Base-by-base conservation (phyloP, 805 yeast species). In the Maudiozyma saulgeensis region DNA sequence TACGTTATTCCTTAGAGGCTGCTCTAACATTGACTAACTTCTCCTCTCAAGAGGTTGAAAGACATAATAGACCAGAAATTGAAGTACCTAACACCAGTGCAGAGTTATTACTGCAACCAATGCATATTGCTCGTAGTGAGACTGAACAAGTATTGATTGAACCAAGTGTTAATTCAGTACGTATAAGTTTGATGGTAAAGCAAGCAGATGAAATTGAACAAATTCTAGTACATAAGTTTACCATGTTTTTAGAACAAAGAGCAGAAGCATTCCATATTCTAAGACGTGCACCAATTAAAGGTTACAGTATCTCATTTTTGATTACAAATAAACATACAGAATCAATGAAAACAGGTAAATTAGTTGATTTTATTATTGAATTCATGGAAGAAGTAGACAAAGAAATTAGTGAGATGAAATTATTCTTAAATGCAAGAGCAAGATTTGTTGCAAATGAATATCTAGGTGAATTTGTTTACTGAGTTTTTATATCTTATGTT, bases 331-430 rank as follows among this genome's bases (percentile, higher is more conserved):
- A 82, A 70, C 99, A 93, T 69, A 89, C 96, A 11, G 96, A 91
- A 68, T 84, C 84, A 56, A 88, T 93, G 96, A 78, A 90, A 71
- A 91, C 93, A 71, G 90, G 84, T 60, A 93, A 93, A 70, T 77
- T 93, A 59, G 96, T 93, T 42, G 99, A 93, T 68, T 93, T 93
- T 68, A 90, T 93, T 58, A 88, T 93, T 58, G 98, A 93, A 71
- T 93, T 93, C 68, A 90, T 93, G 98, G 98, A 93, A 68, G 99
- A 90, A 63, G 99, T 93, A 18, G 99, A 93, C 68, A 91, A 89
- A 72, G 99, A 93, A 69, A 93, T 93, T 63, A 87, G 96, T 68
- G 99, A 93, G 67, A 93, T 93, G 95, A 93, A 93, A 70, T 77
- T 93, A 67, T 93, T 91, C 68, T 78, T 93, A 66, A 93, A 93